These are phyloP conservation scores for Nitzschia putrida DNA, from an alignment of 108 stramenopile species.

Conservation along the genomic window DNA sequence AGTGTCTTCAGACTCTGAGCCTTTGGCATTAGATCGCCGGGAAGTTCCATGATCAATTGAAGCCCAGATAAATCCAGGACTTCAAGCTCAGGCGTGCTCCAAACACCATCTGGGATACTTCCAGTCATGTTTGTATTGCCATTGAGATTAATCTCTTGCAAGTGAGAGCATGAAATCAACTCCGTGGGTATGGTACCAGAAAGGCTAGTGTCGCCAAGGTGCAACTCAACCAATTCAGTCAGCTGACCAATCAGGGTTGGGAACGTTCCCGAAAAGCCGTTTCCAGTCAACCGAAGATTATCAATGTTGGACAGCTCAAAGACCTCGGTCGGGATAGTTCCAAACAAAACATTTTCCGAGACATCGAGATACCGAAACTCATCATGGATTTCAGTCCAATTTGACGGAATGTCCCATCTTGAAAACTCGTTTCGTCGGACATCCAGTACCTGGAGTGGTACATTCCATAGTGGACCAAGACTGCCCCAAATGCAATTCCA, in stretches of 20 bases:
- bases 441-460: not conserved
- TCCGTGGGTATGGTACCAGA: not conserved
- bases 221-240: not conserved
- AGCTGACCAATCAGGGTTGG: not conserved
- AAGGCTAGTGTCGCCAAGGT: not conserved
- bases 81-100: not conserved
- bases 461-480: not conserved
- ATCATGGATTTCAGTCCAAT: not conserved
- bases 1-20: not conserved
- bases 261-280: not conserved
- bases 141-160: not conserved
- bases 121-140: not conserved
- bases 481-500: not conserved
- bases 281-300: not conserved
- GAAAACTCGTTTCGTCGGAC: not conserved
- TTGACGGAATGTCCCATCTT: not conserved
- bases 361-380: not conserved
- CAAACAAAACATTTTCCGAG: not conserved
- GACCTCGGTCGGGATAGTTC: not conserved
- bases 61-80: not conserved
- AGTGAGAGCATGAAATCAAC: not conserved
- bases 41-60: not conserved
- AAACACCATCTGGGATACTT: not conserved
- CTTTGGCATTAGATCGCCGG: not conserved
- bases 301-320: not conserved